A percentile compares a stretch with the other conserved stretches of the same genome.
These are phyloP conservation scores for Starmerella powellii DNA, from an alignment of 805 yeast genomes.

Conservation along the genomic window DNA sequence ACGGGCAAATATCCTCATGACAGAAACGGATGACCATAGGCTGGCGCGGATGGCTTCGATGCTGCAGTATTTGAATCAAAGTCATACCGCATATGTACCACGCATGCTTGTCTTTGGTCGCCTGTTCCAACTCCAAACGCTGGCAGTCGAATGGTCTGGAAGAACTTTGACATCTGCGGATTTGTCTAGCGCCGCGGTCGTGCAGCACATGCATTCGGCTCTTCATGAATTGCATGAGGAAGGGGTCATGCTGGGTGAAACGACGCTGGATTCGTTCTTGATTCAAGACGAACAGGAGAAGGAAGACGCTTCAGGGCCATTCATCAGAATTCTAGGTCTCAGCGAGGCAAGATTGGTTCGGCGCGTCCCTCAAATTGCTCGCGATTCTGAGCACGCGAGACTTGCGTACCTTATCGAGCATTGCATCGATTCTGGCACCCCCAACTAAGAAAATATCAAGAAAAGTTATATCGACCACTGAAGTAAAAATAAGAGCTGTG, in stretches of 20 bases:
- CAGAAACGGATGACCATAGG: background rate
- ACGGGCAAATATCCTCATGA: background rate
- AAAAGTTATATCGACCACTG: too few relatives aligned
- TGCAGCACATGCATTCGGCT: conserved; percentile 13
- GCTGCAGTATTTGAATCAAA: conserved; percentile 18
- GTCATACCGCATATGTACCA: conserved; percentile 14
- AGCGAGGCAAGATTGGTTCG: conserved; percentile 19
- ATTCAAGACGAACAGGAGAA: conserved; percentile 12
- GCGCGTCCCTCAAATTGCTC: conserved; percentile 18
- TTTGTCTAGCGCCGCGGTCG: conserved; percentile 6
- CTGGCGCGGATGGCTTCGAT: conserved; percentile 19
- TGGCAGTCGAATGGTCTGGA: conserved; percentile 23
- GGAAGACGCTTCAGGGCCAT: background rate
- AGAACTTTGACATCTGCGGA: conserved; percentile 15
- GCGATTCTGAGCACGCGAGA: conserved; percentile 14
- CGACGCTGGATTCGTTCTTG: conserved; percentile 15
- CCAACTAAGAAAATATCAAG: too few relatives aligned
- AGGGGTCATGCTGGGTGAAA: background rate
- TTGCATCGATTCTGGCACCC: too few relatives aligned
- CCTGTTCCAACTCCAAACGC: conserved; percentile 18
- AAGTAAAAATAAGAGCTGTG: background rate
- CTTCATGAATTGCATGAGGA: conserved; percentile 16
- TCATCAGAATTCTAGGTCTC: conserved; percentile 19
- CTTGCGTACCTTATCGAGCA: conserved; percentile 2
- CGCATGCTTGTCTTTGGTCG: conserved; percentile 18